A percentile compares a stretch with the other conserved stretches of the same genome.
phyloP scores from a whole-genome alignment of 2,329 filamentous ascomycete genomes.

The Calonectria pteridis region DNA sequence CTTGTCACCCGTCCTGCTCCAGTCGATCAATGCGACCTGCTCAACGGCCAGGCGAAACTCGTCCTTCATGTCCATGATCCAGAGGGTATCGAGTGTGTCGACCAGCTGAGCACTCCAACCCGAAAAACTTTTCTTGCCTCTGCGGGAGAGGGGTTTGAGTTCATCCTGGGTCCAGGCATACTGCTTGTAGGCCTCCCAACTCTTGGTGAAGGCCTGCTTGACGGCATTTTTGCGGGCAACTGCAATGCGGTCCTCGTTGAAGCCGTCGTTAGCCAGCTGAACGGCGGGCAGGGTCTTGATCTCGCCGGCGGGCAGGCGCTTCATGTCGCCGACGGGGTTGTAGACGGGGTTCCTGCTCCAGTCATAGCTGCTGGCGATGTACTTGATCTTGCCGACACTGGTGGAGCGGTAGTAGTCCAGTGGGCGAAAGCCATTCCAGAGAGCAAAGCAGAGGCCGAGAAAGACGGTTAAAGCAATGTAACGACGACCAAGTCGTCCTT shows the following conservation, averaged over 20 bases:
- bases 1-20: conserved; percentile 58
- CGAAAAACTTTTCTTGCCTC: conserved; percentile 61
- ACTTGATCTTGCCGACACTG: conserved; percentile 43
- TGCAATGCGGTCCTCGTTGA: conserved; percentile 54
- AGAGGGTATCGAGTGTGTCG: conserved; percentile 70
- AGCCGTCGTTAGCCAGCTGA: conserved; percentile 54
- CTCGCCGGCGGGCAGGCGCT: conserved; percentile 45
- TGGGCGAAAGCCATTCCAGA: conserved; percentile 44
- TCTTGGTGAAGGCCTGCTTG: conserved; percentile 56
- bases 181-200: conserved; percentile 65
- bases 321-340: conserved; percentile 48
- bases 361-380: conserved; percentile 53
- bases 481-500: conserved; percentile 50
- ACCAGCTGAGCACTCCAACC: conserved; percentile 71
- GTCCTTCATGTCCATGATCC: conserved; percentile 69
- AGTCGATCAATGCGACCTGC: conserved; percentile 66
- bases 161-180: conserved; percentile 70
- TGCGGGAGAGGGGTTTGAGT: conserved; percentile 62
- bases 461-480: conserved; percentile 48
- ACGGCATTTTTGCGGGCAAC: conserved; percentile 53
- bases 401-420: conserved; percentile 35
- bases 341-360: conserved; percentile 51
- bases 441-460: conserved; percentile 41
- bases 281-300: conserved; percentile 57
- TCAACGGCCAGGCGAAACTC: conserved; percentile 67